Base-by-base conservation (phyloP, 352 stramenopile genomes). In the Thalassiosira mediterranea region DNA sequence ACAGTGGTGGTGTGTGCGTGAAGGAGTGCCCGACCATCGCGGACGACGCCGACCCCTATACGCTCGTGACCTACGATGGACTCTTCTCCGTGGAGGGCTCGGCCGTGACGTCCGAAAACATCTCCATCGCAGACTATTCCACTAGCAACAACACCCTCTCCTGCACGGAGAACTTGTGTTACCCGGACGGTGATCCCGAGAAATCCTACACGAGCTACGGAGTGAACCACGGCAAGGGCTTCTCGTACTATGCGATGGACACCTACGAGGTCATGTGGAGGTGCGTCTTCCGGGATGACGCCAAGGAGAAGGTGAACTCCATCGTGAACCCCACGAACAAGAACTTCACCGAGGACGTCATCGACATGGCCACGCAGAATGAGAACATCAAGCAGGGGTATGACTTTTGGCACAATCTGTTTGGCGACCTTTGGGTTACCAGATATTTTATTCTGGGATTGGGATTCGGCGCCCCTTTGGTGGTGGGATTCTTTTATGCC, bases 401-500 rank as follows among this genome's bases (percentile, higher is more conserved):
- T 51, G 61, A 83, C 10, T 81, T 89, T 51, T 86, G 69, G 47
- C 76, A 54, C 23, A 84, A 92, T 72, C 62, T 95, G 10, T 92
- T 91, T 76, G 83, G 63, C 32, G 92, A 96, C 81, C 40, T 96
- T 17, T 90, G 83, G 26, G 79, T 75, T 3, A 59, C 87, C 5
- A 66, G 70, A 49, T 73, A 83, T 17, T 91, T 88, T 34, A 90
- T 96, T 57, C 53, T 93, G 31, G 86, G 81, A 37, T 91, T 95
- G 68, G 90, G 90, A 23, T 87, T 95, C 54, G 87, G 83, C n/a
- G 56, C 81, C 19, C 71, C 88, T 5, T 57, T 90, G 26, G 42
- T 90, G 0, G 44, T 95, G 21, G 87, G 83, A 17, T 92, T 94
- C 42, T 10, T 88, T 11, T 96, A 95, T 68, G 71, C 90, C 23